Percentiles rank a stretch among this genome's conserved stretches.
Conservation (phyloP, 1,139 yeast species). For the Hemisphaericaspora lyxosophila region DNA sequence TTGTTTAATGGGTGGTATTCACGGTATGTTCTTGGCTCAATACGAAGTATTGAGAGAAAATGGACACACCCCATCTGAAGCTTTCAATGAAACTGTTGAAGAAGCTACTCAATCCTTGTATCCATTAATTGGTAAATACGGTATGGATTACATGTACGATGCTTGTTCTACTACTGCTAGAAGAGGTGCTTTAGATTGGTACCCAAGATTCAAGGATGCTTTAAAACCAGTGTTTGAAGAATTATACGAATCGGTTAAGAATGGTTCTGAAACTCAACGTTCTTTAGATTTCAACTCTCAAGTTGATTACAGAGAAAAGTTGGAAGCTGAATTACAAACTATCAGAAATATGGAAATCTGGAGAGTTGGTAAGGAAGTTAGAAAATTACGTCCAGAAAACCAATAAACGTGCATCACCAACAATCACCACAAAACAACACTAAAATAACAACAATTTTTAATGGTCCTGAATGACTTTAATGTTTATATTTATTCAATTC, state of each 20-base stretch:
- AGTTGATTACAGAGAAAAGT: constrained; percentile 95
- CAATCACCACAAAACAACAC: constrained; percentile 3
- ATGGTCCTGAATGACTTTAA: constrained; percentile 38
- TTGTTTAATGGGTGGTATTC: constrained; percentile 99
- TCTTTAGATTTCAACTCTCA: constrained; percentile 98
- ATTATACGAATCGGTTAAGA: constrained; percentile 90
- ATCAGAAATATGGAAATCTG: constrained; percentile 99
- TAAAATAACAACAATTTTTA: constrained; percentile 11
- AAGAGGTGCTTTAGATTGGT: constrained; percentile 99
- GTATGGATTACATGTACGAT: constrained; percentile 99
- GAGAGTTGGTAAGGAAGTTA: constrained; percentile 99
- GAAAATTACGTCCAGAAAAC: constrained; percentile 99
- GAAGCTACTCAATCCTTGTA: constrained; percentile 99
- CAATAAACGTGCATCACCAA: too few relatives aligned
- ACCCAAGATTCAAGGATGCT: constrained; percentile 98
- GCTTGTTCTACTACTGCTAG: constrained; percentile 99
- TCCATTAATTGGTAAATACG: constrained; percentile 98
- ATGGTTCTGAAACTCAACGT: constrained; percentile 97
- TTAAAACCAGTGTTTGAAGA: constrained; percentile 97
- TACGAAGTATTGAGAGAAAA: constrained; percentile 99
- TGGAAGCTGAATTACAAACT: constrained; percentile 87
- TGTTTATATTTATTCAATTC: constrained; percentile 26
- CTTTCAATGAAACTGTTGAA: constrained; percentile 99
- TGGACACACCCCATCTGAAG: constrained; percentile 99
- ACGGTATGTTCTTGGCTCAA: constrained; percentile 99